phyloP scores from a whole-genome alignment of 164 flowering plant species.

The Aristolochia californica region DNA sequence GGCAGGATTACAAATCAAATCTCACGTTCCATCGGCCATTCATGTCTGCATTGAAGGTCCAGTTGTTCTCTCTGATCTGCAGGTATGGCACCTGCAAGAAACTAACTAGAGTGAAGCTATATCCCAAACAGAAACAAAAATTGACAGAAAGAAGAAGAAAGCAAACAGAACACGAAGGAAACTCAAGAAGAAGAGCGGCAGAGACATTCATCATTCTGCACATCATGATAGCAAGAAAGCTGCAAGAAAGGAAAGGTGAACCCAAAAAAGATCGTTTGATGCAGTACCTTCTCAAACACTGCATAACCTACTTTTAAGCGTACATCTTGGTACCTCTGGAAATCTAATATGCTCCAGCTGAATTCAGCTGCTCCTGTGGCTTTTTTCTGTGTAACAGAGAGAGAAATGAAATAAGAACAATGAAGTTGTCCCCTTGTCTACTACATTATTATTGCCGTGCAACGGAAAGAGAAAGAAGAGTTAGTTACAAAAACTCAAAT shows the following conservation, averaged over 20 bases:
- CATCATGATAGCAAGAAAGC: too few species aligned
- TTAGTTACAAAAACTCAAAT: too few species aligned
- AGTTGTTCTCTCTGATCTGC: conserved; percentile 87
- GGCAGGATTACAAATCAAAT: conserved; percentile 44
- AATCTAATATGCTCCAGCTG: conserved; percentile 43
- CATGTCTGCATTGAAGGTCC: conserved; percentile 69
- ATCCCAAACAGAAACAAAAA: neutral
- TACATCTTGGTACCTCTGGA: conserved; percentile 66
- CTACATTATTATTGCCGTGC: too few species aligned
- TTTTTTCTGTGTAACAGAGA: conserved; percentile 32
- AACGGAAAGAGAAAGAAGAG: too few species aligned
- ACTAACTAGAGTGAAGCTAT: neutral
- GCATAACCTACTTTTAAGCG: conserved; percentile 77
- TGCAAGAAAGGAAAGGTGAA: too few species aligned
- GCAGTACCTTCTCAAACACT: conserved; percentile 53
- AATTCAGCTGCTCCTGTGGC: conserved; percentile 63
- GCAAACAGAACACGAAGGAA: too few species aligned
- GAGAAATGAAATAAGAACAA: neutral
- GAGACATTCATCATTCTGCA: too few species aligned
- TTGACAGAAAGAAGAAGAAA: too few species aligned
- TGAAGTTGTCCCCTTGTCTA: neutral
- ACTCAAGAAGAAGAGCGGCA: too few species aligned
- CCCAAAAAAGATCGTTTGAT: neutral
- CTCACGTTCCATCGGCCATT: conserved; percentile 86
- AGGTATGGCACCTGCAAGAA: conserved; percentile 63